Conservation (phyloP, 768 basidiomycete genomes). For the Russula abietina region DNA sequence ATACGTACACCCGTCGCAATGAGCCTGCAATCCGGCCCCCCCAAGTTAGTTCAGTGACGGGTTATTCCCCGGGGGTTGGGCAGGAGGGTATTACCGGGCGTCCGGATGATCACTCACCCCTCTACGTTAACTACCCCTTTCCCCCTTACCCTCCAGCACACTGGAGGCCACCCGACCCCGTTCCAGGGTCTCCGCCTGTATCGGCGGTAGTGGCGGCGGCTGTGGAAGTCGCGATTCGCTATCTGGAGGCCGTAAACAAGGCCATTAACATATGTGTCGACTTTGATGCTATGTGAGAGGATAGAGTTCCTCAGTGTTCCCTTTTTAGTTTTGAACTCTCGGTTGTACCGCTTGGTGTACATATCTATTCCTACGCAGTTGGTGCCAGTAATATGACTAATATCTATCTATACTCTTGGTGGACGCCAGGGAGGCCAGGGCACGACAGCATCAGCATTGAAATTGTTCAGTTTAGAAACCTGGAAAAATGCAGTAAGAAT, state of each 20-base stretch:
- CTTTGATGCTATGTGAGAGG: background rate
- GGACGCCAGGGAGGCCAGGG: background rate
- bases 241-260: slow-evolving; percentile 14
- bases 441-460: too few species aligned
- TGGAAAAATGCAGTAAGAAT: too few species aligned
- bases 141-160: slow-evolving; percentile 5
- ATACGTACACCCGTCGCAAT: background rate
- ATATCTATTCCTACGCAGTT: background rate
- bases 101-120: too few species aligned
- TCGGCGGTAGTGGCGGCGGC: background rate
- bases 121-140: too few species aligned
- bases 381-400: background rate
- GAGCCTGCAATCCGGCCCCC: background rate
- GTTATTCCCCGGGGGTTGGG: too few species aligned
- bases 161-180: background rate
- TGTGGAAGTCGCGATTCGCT: slow-evolving; percentile 5
- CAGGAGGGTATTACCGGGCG: too few species aligned
- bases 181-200: background rate
- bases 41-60: background rate
- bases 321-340: background rate
- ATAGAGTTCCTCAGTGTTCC: background rate
- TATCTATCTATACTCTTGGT: background rate
- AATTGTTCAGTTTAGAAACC: too few species aligned
- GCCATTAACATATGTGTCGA: slow-evolving; percentile 13
- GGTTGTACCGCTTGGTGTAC: background rate